Evolutionary conservation across 2,329 filamentous ascomycete genomes (phyloP), one percentile per base, ranked within the genome.

Genomic region (Aspergillus alliaceus): DNA sequence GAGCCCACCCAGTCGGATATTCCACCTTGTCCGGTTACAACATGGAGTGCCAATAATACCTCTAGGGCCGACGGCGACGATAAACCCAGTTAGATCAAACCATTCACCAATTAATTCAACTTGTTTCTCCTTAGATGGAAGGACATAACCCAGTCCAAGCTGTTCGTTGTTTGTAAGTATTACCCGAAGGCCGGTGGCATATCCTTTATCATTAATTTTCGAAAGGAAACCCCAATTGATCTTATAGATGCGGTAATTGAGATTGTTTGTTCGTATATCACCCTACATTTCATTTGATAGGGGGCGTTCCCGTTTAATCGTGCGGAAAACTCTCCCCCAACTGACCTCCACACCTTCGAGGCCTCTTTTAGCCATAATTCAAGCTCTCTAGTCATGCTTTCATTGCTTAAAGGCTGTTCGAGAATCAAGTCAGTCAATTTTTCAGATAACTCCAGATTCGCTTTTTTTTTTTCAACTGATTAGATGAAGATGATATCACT

Each of bases 21-120:
- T 11, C 40, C 14, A 18, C 60, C 63, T 34, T 55, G 51, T 6
- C 49, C 42, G 14, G 57, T 61, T n/a, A 48, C 58, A 24, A 57
- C 53, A 29, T 54, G 56, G 18, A 65, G 54, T 2, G 58, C 64
- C 51, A n/a, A 57, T 56, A n/a, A 65, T 63, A 14, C 64, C 64
- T 46, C 52, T 54, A 24, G 61, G 53, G 4, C 60, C 53, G 11
- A 61, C 37, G 6, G 63, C 62, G 25, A 47, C 34, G 34, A 62
- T 59, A 24, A 65, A 60, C 3, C 63, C 62, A 20, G 52, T 59
- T 12, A 65, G 51, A 15, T 31, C 14, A 7, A 44, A 44, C 24
- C 40, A 27, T 11, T 29, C 40, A 15, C 15, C 27, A 2, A 9
- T 29, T 8, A 44, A 29, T n/a, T 29, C 24, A 9, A 27, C 14